These are phyloP conservation scores for Leccinum subtestaceum DNA, from an alignment of 768 basidiomycete species.

Conservation along the genomic window DNA sequence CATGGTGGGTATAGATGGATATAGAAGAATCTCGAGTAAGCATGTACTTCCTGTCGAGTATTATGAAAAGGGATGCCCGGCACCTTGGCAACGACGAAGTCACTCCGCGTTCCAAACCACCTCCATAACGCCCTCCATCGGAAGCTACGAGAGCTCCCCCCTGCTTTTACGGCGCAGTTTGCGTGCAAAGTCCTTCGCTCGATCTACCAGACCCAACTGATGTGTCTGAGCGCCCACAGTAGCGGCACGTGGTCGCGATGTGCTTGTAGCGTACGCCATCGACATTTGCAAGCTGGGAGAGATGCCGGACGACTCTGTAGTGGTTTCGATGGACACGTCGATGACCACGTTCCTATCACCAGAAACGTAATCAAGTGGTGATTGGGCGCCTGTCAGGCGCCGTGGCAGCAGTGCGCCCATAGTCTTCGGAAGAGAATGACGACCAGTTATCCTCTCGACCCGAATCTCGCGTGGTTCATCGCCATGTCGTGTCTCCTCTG, in stretches of 20 bases:
- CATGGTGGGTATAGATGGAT: slow-evolving; percentile 23
- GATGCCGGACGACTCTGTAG: slow-evolving; percentile 10
- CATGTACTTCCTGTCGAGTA: slow-evolving; percentile 7
- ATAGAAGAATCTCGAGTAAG: slow-evolving; percentile 25
- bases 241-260: slow-evolving; percentile 37
- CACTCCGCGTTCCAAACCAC: slow-evolving; percentile 8
- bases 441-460: slow-evolving; percentile 46
- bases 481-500: slow-evolving; percentile 31
- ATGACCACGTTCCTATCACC: slow-evolving; percentile 38
- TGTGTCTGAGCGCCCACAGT: slow-evolving; percentile 28
- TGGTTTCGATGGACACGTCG: slow-evolving; percentile 50
- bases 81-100: slow-evolving; percentile 29
- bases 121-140: slow-evolving; percentile 19
- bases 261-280: slow-evolving; percentile 20
- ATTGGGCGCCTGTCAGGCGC: slow-evolving; percentile 42
- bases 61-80: slow-evolving; percentile 17
- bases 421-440: slow-evolving; percentile 41
- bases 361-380: slow-evolving; percentile 35
- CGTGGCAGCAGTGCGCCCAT: slow-evolving; percentile 44
- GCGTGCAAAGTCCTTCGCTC: slow-evolving; percentile 42
- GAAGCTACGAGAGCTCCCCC: slow-evolving; percentile 8
- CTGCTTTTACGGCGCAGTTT: slow-evolving; percentile 43
- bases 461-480: slow-evolving; percentile 51
- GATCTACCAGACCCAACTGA: slow-evolving; percentile 32
- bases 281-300: slow-evolving; percentile 10